phyloP scores from a whole-genome alignment of 2,329 filamentous ascomycete species.

The Fusarium denticulatum region DNA sequence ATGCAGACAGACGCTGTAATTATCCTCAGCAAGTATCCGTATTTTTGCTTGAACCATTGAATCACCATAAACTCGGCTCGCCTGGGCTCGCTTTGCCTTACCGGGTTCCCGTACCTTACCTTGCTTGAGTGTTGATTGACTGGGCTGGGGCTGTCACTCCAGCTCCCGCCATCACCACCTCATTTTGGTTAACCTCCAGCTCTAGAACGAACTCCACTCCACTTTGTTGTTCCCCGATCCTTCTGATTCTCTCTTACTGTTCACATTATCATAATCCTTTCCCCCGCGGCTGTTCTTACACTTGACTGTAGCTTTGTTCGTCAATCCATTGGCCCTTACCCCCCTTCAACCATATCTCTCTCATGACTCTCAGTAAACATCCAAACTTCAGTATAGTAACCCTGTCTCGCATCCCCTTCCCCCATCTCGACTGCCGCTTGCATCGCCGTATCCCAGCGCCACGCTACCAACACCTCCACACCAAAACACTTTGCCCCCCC shows the following conservation, averaged over 20 bases:
- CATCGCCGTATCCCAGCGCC: conserved; percentile 41
- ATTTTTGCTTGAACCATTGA: not conserved
- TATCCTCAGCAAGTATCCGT: not conserved
- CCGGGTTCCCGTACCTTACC: not conserved
- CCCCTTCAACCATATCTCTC: not conserved
- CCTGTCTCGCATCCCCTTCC: conserved; percentile 21
- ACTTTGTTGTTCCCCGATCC: conserved; percentile 31
- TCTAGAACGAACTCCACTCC: conserved; percentile 37
- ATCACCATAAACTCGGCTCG: not conserved
- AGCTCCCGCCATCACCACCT: conserved; percentile 26
- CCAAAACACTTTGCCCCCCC: conserved; percentile 37
- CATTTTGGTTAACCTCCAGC: conserved; percentile 30
- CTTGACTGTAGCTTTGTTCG: not conserved
- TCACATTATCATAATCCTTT: conserved; percentile 17
- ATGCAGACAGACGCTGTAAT: not conserved
- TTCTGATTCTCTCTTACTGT: conserved; percentile 11
- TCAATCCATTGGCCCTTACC: conserved; percentile 14
- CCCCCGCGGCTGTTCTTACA: conserved; percentile 3
- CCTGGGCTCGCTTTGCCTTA: conserved; percentile 16
- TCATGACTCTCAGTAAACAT: not conserved
- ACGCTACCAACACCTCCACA: conserved; percentile 41
- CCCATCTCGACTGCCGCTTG: conserved; percentile 38
- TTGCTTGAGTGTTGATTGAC: not conserved
- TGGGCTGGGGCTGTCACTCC: conserved; percentile 26
- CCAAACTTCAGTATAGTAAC: conserved; percentile 8